Percentiles rank a stretch among this genome's conserved stretches.
phyloP scores from a whole-genome alignment of 2,329 filamentous ascomycete genomes.

The Claviceps sp. region DNA sequence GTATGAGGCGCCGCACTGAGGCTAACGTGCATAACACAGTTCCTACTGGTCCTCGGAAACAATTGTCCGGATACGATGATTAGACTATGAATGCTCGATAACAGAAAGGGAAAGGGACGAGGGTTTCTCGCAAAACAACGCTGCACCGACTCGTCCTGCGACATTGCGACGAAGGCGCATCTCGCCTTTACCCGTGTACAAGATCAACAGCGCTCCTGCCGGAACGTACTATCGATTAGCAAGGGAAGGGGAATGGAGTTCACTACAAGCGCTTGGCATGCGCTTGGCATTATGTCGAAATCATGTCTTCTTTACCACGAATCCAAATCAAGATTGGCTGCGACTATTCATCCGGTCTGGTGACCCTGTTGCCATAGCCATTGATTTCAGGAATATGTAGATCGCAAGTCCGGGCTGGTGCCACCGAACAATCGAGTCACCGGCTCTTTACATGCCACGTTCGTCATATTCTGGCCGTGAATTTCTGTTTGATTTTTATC shows the following conservation, averaged over 20 bases:
- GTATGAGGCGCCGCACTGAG: not conserved
- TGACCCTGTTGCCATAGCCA: not conserved
- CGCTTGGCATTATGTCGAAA: not conserved
- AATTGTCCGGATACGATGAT: conserved; percentile 47
- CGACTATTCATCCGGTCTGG: not conserved
- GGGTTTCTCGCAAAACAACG: not conserved
- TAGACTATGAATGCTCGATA: conserved; percentile 13
- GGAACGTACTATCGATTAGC: not conserved
- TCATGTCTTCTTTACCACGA: not conserved
- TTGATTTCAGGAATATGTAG: not conserved
- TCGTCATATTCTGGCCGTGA: not conserved
- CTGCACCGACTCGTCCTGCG: not conserved
- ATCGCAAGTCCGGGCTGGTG: too few species aligned
- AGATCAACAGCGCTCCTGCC: conserved; percentile 4
- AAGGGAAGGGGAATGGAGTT: not conserved
- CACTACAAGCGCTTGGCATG: not conserved
- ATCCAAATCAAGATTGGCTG: not conserved
- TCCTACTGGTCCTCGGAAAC: conserved; percentile 44
- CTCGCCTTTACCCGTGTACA: conserved; percentile 4
- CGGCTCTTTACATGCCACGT: not conserved
- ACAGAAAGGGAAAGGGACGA: not conserved
- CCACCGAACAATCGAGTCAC: too few species aligned
- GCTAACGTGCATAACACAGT: conserved; percentile 25
- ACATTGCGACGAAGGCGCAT: not conserved
- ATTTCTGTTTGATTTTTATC: not conserved